phyloP scores from a whole-genome alignment of 768 basidiomycete species.

The Cyclocybe cylindracea region DNA sequence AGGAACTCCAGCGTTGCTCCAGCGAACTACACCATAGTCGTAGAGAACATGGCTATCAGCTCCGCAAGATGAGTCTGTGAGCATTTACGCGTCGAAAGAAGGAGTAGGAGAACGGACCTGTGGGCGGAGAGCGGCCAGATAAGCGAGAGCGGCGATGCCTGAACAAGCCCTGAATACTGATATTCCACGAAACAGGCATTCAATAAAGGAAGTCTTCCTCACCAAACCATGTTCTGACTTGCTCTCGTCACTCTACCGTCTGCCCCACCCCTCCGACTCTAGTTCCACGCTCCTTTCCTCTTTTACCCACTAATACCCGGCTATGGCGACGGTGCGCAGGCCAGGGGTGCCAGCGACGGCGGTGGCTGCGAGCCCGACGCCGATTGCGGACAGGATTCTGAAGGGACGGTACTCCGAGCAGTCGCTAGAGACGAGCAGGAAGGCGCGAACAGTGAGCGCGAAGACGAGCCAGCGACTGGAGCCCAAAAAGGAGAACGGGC shows the following conservation, averaged over 20 bases:
- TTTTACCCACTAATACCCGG: conserved; percentile 9
- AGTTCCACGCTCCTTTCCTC: conserved; percentile 15
- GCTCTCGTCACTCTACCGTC: conserved; percentile 15
- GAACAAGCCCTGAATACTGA: conserved; percentile 19
- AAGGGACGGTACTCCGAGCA: conserved; percentile 54
- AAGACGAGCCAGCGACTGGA: conserved; percentile 31
- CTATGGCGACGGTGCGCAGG: conserved; percentile 28
- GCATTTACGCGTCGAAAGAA: no score
- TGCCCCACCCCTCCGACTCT: conserved; percentile 13
- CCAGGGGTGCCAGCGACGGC: conserved; percentile 34
- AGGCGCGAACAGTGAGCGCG: conserved; percentile 26
- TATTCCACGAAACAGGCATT: conserved; percentile 1
- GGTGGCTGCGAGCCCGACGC: conserved; percentile 36
- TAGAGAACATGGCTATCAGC: no score
- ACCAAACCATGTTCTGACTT: conserved; percentile 15
- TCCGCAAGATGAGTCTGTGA: no score
- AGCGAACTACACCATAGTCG: no score
- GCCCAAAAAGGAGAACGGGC: conserved; percentile 32
- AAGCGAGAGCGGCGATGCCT: conserved; percentile 6
- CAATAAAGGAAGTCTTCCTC: no score
- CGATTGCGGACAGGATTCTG: conserved; percentile 40
- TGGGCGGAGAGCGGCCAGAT: background rate
- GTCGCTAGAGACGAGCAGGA: conserved; percentile 35
- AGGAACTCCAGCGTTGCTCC: no score
- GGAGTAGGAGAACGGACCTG: background rate